Evolutionary conservation across 1,284 basidiomycete genomes (phyloP).

Genomic region (Ceratobasidium sp.): DNA sequence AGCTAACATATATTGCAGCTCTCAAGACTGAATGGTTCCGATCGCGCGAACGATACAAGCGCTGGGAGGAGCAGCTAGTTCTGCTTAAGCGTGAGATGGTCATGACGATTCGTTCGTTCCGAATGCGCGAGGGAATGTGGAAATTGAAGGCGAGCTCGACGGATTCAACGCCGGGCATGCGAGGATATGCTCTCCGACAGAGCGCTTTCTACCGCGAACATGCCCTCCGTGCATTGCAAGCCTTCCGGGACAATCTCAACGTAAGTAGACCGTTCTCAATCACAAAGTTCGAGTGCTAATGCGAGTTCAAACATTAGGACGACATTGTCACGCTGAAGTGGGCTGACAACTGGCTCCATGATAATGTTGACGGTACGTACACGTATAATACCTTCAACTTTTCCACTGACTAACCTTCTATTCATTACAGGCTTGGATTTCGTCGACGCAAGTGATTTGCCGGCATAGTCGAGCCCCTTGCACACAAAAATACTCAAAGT

Average conservation of each 20-base stretch:
- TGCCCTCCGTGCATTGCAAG: not conserved
- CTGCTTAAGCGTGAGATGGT: constrained; percentile 21
- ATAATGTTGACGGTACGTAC: not conserved
- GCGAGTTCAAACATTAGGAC: no score
- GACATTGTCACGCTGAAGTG: no score
- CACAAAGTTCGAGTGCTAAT: no score
- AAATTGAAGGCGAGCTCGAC: not conserved
- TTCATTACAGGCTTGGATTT: no score
- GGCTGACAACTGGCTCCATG: no score
- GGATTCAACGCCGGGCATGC: not conserved
- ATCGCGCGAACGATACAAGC: constrained; percentile 20
- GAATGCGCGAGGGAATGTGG: not conserved
- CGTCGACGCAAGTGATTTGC: no score
- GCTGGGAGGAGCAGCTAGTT: constrained; percentile 22
- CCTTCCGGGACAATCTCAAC: not conserved
- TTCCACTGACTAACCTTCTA: no score
- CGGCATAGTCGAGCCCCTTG: no score
- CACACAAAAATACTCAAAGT: no score
- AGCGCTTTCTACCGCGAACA: not conserved
- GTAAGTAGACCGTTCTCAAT: not conserved
- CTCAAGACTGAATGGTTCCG: constrained; percentile 23
- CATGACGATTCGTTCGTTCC: not conserved
- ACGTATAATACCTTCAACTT: no score
- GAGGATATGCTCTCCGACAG: not conserved
- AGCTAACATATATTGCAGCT: not conserved